Evolutionary conservation across 257 asterid species (phyloP), one percentile per base, ranked within the genome.

Genomic region (Paulownia fortunei): DNA sequence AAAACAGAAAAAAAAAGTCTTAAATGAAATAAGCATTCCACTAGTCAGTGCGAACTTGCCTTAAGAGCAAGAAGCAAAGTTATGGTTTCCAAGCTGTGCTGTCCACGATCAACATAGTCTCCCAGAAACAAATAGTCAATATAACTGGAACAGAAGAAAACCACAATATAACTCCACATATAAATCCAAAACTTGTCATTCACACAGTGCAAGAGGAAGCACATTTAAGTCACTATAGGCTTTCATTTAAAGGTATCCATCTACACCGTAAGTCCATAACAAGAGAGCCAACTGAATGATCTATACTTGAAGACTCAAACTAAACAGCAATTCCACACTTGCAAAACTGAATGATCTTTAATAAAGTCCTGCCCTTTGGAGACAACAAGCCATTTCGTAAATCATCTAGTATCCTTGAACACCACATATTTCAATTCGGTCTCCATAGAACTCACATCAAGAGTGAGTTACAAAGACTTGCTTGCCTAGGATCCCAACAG

Each of bases 81-180:
- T 79, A 96, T 96, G 81, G 99, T 96, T 87, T 96, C 99, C 94
- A 96, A 87, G 91, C 99, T 96, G 89, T 96, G 99, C 84, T 96
- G 99, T 49, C 99, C 99, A 75, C 99, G 97, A 86, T 96, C 99
- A 80, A 96, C 99, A 79, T 96, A 96, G 84, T 96, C 99, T 77
- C 99, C 99, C 80, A 96, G 94, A 76, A 96, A 96, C 76, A 96
- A 88, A 80, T 96, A 96, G 87, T 96, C 99, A 37, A 96, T 96
- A 79, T 96, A 96, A 51, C 99, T 96, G 97, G 82, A 88, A 83
- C 79, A 81, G 39, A 55, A 79, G 72, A 69, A 73, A 73, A 76
- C 66, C 64, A 62, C 23, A 75, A 70, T 16, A 34, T 68, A 19
- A 52, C 72, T 47, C 30, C 78, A 60, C 9, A 27, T 72, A 32